Base-by-base conservation (phyloP, 352 stramenopile species). In the Phytophthora sansomeana region DNA sequence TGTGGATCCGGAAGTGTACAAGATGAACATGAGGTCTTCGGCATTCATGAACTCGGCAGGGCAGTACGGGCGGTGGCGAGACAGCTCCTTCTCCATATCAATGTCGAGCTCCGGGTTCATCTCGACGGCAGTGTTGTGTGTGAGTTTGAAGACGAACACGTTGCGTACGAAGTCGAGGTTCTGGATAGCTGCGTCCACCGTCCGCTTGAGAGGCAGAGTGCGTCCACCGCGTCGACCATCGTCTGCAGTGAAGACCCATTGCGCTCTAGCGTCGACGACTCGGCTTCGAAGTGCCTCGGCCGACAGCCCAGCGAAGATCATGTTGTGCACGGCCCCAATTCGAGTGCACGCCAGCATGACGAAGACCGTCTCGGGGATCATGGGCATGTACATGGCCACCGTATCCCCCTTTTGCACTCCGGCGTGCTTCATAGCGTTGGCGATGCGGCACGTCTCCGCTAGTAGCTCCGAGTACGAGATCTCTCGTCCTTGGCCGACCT, bases 271-370 rank as follows among this genome's bases (percentile, higher is more conserved):
- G 54, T 98, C 95, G 30, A 94, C 65, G 58, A 99, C 97, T 35
- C 97, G 92, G 63, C 98, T 94, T 7, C 90, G 85, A 35, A 99
- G 81, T 16, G 95, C 92, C 42, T 99, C 96, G 21, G 95, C 88
- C 32, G 79, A 97, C 62, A 97, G 93, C 48, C 96, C 97, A 6
- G 96, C 97, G 80, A 99, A 99, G 13, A 99, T 89, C n/a, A 99
- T 90, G 29, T 88, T 97, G 83, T 99, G 97, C 10, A 98, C 83
- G 17, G 95, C 97, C 28, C 97, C 97, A 60, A 99, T 98, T 39
- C 97, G 89, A 21, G 95, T 92, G 72, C 97, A 99, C 2, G 97
- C 97, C 28, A 99, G 82, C 97, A 99, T 99, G 35, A 93, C 95
- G 72, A 98, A 98, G 24, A 92, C 92, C 6, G 96, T 76, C 72